Percentiles rank a stretch among this genome's conserved stretches.
Evolutionary conservation across 352 stramenopile species (phyloP).

Genomic region (Phytophthora podocarpi): DNA sequence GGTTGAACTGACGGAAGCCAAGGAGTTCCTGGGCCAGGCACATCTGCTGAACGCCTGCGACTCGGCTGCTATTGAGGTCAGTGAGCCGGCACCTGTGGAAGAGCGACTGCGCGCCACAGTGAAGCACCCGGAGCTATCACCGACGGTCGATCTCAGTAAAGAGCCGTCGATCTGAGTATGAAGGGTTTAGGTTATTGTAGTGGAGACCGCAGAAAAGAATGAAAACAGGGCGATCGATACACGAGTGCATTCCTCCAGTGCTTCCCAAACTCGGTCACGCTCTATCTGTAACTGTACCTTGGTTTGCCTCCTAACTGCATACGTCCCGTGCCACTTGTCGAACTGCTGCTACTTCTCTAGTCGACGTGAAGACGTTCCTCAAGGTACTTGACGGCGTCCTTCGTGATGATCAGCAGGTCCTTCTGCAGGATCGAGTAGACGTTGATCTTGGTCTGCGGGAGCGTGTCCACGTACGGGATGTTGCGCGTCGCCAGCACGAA

Average conservation of each 20-base stretch:
- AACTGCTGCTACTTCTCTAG: constrained; percentile 39
- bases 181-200: constrained; percentile 3
- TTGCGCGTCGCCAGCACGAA: constrained; percentile 86
- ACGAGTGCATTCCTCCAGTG: constrained; percentile 21
- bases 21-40: constrained; percentile 76
- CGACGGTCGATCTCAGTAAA: constrained; percentile 56
- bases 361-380: constrained; percentile 87
- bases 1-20: constrained; percentile 64
- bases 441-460: constrained; percentile 90
- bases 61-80: constrained; percentile 47
- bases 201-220: not conserved
- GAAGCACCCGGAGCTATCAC: constrained; percentile 47
- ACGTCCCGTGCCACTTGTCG: too few relatives aligned
- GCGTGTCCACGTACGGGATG: constrained; percentile 83
- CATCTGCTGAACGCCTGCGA: constrained; percentile 52
- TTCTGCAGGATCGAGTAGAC: constrained; percentile 92
- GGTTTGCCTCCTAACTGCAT: constrained; percentile 11
- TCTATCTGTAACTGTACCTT: constrained; percentile 34
- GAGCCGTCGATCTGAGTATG: constrained; percentile 52
- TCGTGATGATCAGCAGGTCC: constrained; percentile 86
- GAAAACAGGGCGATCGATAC: constrained; percentile 7
- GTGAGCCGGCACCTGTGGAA: constrained; percentile 63
- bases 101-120: constrained; percentile 66
- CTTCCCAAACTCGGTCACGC: constrained; percentile 13
- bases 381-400: constrained; percentile 88